These are phyloP conservation scores for Heracleum sosnowskyi DNA, from an alignment of 129 eudicot genomes.

Conservation along the genomic window DNA sequence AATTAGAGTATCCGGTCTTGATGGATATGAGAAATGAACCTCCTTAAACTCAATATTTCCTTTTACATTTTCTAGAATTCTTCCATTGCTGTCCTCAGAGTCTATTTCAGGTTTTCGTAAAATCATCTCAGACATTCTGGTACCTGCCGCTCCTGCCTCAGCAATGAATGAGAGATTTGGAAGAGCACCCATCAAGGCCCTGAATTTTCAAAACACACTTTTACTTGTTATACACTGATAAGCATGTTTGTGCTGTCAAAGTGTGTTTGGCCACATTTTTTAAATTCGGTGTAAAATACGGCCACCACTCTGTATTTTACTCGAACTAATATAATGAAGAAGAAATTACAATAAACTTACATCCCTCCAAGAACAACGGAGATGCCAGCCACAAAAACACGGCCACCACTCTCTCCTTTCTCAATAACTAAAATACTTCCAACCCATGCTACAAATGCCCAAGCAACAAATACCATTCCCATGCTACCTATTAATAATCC, in stretches of 20 bases:
- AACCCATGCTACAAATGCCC: conserved; percentile 73
- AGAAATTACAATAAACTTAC: conserved; percentile 31
- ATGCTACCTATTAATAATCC: conserved; percentile 76
- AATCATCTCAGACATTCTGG: conserved; percentile 28
- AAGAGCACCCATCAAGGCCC: conserved; percentile 8
- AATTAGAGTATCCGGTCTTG: conserved; percentile 49
- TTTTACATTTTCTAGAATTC: conserved; percentile 29
- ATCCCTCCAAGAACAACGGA: conserved; percentile 54
- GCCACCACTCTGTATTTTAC: no score
- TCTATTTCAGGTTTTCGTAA: conserved; percentile 47
- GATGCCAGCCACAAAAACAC: conserved; percentile 48
- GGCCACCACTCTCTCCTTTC: conserved; percentile 62
- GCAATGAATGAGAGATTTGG: conserved; percentile 10
- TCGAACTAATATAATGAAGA: background rate
- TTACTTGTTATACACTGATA: background rate
- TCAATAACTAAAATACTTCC: conserved; percentile 59
- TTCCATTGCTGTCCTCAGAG: conserved; percentile 41
- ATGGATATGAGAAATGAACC: conserved; percentile 59
- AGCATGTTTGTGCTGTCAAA: no score
- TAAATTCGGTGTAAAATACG: no score
- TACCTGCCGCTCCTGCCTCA: conserved; percentile 1
- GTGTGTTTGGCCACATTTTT: no score
- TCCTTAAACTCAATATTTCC: conserved; percentile 64
- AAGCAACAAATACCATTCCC: conserved; percentile 56
- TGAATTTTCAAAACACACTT: background rate